Percentiles rank a stretch among this genome's conserved stretches.
Evolutionary conservation across 1,284 basidiomycete genomes (phyloP).

Genomic region (Hymenochaete sp.): DNA sequence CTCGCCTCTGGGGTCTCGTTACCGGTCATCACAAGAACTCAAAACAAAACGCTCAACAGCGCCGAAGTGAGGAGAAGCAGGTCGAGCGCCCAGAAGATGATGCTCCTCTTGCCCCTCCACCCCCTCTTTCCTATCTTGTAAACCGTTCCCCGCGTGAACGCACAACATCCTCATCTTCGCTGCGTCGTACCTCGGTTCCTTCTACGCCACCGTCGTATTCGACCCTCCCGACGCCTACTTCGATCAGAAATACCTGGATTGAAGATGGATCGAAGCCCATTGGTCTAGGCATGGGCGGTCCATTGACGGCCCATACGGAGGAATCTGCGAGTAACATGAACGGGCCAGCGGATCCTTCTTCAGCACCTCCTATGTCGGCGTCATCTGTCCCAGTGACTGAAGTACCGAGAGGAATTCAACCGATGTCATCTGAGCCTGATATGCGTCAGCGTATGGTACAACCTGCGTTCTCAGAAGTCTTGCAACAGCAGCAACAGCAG

Average conservation of each 20-base stretch:
- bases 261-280: slow-evolving; percentile 6
- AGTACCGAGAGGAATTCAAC: slow-evolving; percentile 37
- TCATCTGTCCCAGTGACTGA: no score
- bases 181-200: slow-evolving; percentile 62
- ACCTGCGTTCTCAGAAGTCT: no score
- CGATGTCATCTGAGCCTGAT: slow-evolving; percentile 48
- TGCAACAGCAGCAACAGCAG: no score
- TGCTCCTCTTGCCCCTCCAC: slow-evolving; percentile 72
- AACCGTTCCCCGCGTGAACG: slow-evolving; percentile 39
- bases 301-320: slow-evolving; percentile 14
- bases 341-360: neutral
- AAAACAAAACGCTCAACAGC: slow-evolving; percentile 24
- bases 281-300: neutral
- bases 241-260: slow-evolving; percentile 15
- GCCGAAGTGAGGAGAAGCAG: slow-evolving; percentile 28
- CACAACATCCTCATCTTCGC: slow-evolving; percentile 27
- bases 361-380: no score
- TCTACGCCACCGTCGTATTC: slow-evolving; percentile 23
- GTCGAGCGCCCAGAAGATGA: slow-evolving; percentile 54
- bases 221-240: slow-evolving; percentile 15
- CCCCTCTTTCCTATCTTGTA: slow-evolving; percentile 77
- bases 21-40: slow-evolving; percentile 44
- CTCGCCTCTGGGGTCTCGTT: slow-evolving; percentile 77
- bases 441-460: slow-evolving; percentile 35
- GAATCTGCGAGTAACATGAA: slow-evolving; percentile 8